phyloP scores from a whole-genome alignment of 2,329 filamentous ascomycete species.

The Trichoderma sp. region DNA sequence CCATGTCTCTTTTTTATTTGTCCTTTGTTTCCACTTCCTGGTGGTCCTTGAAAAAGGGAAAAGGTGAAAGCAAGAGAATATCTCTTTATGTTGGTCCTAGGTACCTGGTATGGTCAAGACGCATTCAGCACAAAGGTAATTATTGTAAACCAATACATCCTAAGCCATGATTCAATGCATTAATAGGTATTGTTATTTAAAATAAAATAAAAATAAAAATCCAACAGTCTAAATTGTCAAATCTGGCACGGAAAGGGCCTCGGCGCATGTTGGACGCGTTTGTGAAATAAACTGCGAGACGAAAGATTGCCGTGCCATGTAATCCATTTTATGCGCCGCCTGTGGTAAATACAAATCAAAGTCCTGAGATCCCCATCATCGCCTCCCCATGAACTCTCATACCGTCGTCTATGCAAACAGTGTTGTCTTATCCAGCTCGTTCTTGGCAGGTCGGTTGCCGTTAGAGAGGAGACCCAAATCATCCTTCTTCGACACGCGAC shows the following conservation, averaged over 20 bases:
- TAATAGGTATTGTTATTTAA: neutral
- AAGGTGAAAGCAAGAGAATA: neutral
- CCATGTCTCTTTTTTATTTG: neutral
- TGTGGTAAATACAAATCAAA: conserved; percentile 4
- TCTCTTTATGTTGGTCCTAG: too few relatives aligned
- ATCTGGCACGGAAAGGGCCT: neutral
- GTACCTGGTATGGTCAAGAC: too few relatives aligned
- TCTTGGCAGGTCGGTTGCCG: conserved; percentile 59
- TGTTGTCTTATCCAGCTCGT: conserved; percentile 71
- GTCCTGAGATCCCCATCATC: neutral
- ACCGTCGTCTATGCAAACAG: conserved; percentile 66
- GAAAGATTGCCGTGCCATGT: conserved; percentile 2
- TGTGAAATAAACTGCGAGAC: neutral
- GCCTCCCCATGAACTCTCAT: neutral
- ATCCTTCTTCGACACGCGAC: conserved; percentile 69
- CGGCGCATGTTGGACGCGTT: neutral
- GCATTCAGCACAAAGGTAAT: too few relatives aligned
- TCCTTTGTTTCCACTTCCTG: neutral
- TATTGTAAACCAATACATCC: too few relatives aligned
- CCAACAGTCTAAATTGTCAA: neutral
- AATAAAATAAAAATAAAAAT: too few relatives aligned
- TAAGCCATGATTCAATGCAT: neutral
- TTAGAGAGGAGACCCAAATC: conserved; percentile 70
- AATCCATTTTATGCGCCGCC: conserved; percentile 12
- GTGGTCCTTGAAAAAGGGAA: neutral